phyloP scores from a whole-genome alignment of 2,329 filamentous ascomycete species.

The Botrytis pseudocinerea region DNA sequence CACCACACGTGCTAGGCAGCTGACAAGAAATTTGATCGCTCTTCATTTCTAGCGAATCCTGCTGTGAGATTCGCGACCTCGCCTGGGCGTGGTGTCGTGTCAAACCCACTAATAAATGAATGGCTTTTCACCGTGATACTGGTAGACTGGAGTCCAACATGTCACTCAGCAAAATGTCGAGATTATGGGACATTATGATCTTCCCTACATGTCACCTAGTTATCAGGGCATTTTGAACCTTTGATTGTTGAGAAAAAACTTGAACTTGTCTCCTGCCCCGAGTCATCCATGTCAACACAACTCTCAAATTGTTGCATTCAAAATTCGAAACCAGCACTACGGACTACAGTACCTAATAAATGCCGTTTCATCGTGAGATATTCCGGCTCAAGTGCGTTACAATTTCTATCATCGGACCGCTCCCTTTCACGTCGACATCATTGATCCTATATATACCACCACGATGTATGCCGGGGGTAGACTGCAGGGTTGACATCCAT shows the following conservation, averaged over 20 bases:
- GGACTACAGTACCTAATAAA: background rate
- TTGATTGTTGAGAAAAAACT: background rate
- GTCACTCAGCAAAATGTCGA: too few relatives aligned
- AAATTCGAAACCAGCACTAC: background rate
- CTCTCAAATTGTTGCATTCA: background rate
- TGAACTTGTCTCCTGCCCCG: background rate
- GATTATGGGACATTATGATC: too few relatives aligned
- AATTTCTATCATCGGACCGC: background rate
- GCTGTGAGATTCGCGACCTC: background rate
- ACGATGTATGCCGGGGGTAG: background rate
- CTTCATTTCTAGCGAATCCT: too few relatives aligned
- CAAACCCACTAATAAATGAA: background rate
- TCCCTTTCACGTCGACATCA: background rate
- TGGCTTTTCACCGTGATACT: background rate
- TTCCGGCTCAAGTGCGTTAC: background rate
- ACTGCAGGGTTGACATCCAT: background rate
- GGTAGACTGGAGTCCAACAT: too few relatives aligned
- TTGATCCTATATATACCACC: background rate
- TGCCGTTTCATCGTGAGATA: background rate
- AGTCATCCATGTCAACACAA: background rate
- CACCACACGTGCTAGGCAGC: background rate
- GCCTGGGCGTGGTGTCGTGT: background rate
- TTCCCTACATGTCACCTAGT: too few relatives aligned
- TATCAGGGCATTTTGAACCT: too few relatives aligned
- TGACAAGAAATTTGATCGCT: background rate